phyloP scores from a whole-genome alignment of 352 stramenopile species.

The Pythium phragmitis region DNA sequence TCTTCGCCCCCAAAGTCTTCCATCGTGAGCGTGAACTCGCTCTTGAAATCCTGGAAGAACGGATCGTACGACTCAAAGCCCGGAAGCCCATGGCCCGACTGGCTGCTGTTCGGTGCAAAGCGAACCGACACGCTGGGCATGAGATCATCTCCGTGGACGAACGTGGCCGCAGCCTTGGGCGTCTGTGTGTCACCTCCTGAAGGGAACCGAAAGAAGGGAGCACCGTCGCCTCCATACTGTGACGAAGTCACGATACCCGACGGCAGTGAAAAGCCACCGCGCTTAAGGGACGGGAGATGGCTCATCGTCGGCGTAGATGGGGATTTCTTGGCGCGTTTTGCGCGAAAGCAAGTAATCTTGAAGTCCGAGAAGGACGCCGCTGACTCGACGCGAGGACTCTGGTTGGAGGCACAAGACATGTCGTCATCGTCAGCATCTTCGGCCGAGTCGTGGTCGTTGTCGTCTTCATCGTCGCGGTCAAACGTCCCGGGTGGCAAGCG shows the following conservation, averaged over 20 bases:
- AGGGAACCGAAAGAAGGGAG: slow-evolving; percentile 19
- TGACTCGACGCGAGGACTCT: slow-evolving; percentile 34
- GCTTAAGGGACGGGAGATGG: slow-evolving; percentile 19
- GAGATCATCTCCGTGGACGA: slow-evolving; percentile 17
- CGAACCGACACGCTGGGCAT: slow-evolving; percentile 31
- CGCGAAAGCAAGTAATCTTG: slow-evolving; percentile 31
- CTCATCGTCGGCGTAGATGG: not conserved
- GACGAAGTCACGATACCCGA: slow-evolving; percentile 20
- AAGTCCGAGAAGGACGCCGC: slow-evolving; percentile 32
- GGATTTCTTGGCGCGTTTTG: slow-evolving; percentile 29
- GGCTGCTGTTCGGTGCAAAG: slow-evolving; percentile 16
- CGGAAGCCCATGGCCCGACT: slow-evolving; percentile 12
- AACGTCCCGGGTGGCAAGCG: slow-evolving; percentile 37
- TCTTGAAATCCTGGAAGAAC: slow-evolving; percentile 46
- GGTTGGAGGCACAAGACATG: slow-evolving; percentile 32
- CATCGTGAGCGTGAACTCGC: slow-evolving; percentile 43
- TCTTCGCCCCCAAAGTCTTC: slow-evolving; percentile 39
- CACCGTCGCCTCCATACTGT: not conserved
- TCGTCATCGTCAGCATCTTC: slow-evolving; percentile 32
- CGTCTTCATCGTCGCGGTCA: slow-evolving; percentile 25
- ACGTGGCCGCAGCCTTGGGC: not conserved
- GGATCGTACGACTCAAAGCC: slow-evolving; percentile 43
- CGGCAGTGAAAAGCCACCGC: slow-evolving; percentile 26
- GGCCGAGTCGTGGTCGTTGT: slow-evolving; percentile 44
- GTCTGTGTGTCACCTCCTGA: slow-evolving; percentile 13